These are phyloP conservation scores for Leccinum fallax DNA, from an alignment of 1,284 basidiomycete species.

Conservation along the genomic window DNA sequence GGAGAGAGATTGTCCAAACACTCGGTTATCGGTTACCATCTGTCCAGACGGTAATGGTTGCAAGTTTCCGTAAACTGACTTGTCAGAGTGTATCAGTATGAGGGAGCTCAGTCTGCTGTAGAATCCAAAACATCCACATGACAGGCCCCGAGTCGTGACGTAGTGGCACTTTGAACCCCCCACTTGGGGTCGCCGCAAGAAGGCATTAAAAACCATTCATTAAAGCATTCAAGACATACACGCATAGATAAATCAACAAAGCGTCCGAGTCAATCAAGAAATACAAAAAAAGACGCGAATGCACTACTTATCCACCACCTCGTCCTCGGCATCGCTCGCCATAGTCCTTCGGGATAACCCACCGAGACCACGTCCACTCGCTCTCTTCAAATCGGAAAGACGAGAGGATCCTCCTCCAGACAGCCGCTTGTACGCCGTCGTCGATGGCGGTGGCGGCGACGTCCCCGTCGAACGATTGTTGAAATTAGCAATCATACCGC, in stretches of 20 bases:
- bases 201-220: neutral
- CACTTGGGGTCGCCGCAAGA: neutral
- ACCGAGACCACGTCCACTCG: constrained; percentile 45
- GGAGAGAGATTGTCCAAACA: too few species aligned
- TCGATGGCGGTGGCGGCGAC: constrained; percentile 41
- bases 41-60: too few species aligned
- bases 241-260: neutral
- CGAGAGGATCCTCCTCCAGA: constrained; percentile 42
- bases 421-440: constrained; percentile 42
- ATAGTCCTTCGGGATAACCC: constrained; percentile 73
- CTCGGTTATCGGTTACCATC: too few species aligned
- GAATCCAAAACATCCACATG: too few species aligned
- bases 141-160: too few species aligned
- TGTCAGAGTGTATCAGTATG: too few species aligned
- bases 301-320: constrained; percentile 47
- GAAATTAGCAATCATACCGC: constrained; percentile 55
- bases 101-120: too few species aligned
- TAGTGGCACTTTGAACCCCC: neutral
- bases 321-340: constrained; percentile 81
- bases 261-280: neutral
- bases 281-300: neutral
- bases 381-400: constrained; percentile 37
- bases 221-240: neutral
- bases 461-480: constrained; percentile 46
- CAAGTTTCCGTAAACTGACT: too few species aligned